A percentile compares a stretch with the other conserved stretches of the same genome.
phyloP scores from a whole-genome alignment of 1,284 basidiomycete species.

The Pholiota adiposa region DNA sequence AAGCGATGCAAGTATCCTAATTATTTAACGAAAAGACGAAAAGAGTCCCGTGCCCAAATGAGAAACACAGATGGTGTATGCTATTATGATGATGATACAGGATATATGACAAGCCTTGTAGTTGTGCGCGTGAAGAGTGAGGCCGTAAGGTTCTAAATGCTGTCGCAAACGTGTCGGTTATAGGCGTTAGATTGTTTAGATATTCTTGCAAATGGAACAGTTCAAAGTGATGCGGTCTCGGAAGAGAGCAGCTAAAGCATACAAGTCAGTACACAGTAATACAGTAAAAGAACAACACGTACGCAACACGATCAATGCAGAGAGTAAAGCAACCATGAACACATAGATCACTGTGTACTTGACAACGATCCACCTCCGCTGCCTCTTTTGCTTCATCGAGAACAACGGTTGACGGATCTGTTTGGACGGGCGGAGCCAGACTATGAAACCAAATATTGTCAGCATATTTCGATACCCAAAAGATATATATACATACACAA shows the following conservation, averaged over 20 bases:
- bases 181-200: slow-evolving; percentile 56
- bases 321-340: slow-evolving; percentile 77
- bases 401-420: slow-evolving; percentile 96
- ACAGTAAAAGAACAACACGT: slow-evolving; percentile 37
- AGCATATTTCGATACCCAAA: slow-evolving; percentile 2
- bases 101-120: slow-evolving; percentile 17
- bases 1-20: slow-evolving; percentile 10
- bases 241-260: slow-evolving; percentile 65
- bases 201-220: slow-evolving; percentile 77
- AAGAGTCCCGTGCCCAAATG: slow-evolving; percentile 17
- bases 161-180: slow-evolving; percentile 21
- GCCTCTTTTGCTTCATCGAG: slow-evolving; percentile 91
- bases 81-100: slow-evolving; percentile 39
- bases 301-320: slow-evolving; percentile 84
- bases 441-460: slow-evolving; percentile 41
- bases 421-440: slow-evolving; percentile 90
- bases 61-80: slow-evolving; percentile 28
- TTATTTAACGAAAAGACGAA: slow-evolving; percentile 18
- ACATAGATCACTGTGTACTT: slow-evolving; percentile 89
- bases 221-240: slow-evolving; percentile 68
- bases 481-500: slow-evolving; percentile 59
- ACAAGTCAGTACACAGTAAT: slow-evolving; percentile 5
- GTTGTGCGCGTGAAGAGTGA: slow-evolving; percentile 22
- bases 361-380: slow-evolving; percentile 88
- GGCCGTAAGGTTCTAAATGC: slow-evolving; percentile 26